Evolutionary conservation across 108 stramenopile species (phyloP).

Genomic region (Pseudonitzschia delicatissima): DNA sequence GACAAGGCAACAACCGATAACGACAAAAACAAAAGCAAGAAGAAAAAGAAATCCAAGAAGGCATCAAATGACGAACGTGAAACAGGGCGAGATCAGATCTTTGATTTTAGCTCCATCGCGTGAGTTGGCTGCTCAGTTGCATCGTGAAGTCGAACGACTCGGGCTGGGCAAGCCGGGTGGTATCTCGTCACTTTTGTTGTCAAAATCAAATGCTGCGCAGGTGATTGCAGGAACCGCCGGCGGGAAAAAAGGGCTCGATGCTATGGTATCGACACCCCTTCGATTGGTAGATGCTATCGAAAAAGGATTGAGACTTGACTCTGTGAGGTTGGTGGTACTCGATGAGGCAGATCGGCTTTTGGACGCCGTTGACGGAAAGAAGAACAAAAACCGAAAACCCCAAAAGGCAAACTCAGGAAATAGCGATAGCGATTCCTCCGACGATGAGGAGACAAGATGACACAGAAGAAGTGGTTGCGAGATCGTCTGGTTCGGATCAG

Average conservation of each 20-base stretch:
- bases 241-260: slow-evolving; percentile 73
- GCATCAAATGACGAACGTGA: not conserved
- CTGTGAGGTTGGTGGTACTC: slow-evolving; percentile 85
- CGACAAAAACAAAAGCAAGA: slow-evolving; percentile 26
- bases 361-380: slow-evolving; percentile 68
- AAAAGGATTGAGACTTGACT: slow-evolving; percentile 59
- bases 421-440: not conserved
- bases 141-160: slow-evolving; percentile 91
- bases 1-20: not conserved
- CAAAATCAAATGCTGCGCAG: slow-evolving; percentile 77
- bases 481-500: slow-evolving; percentile 67
- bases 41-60: slow-evolving; percentile 19
- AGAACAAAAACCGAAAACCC: slow-evolving; percentile 7
- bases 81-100: slow-evolving; percentile 64
- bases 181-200: slow-evolving; percentile 64
- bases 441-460: slow-evolving; percentile 17
- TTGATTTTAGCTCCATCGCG: slow-evolving; percentile 91
- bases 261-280: slow-evolving; percentile 73
- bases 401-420: not conserved
- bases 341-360: slow-evolving; percentile 97
- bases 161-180: slow-evolving; percentile 79
- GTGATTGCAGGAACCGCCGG: slow-evolving; percentile 61
- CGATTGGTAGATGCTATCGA: slow-evolving; percentile 74
- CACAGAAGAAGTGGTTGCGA: not conserved
- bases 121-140: slow-evolving; percentile 93